Evolutionary conservation across 1,139 yeast genomes (phyloP), one percentile per base, ranked within the genome.

Genomic region (Magnusiomyces clavatus): DNA sequence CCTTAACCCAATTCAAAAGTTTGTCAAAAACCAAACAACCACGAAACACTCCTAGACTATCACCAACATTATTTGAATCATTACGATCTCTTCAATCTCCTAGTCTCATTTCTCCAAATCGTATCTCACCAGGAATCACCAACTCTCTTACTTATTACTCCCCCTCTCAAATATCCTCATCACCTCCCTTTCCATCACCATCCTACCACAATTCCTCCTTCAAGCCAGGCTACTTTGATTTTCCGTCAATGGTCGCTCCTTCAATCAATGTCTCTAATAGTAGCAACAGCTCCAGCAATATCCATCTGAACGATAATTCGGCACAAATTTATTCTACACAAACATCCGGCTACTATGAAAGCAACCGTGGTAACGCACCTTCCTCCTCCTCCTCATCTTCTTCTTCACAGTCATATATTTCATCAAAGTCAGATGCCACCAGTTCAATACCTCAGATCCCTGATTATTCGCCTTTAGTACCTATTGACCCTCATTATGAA

Each of bases 401-500:
- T 24, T 42, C 37, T 13, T 43, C 46, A 24, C 29, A 8, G 10
- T 12, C 13, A 19, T 31, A 43, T 13, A 10, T 19, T n/a, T n/a
- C 37, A 10, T 16, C 17, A 11, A 11, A 35, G 10, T n/a, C 13
- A 12, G 46, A 43, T 14, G 14, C 29, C 36, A 29, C 29, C 16
- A 29, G 36, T 24, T 5, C 48, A 4, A 45, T 47, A 6, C 58
- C 59, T 2, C 29, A 49, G 1, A 56, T 63, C 1, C 60, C 58
- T 2, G 65, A 64, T 10, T 63, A 60, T 48, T 55, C 52, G 11
- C 49, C 52, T 13, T 49, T 63, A n/a, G 54, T 48, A 31, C 62
- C 64, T 6, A 58, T 62, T 8, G 59, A 59, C 35, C 65, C 64
- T 4, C 57, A 57, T 46, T 58, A 59, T 44, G 54, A 54, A 48